Percentiles rank a stretch among this genome's conserved stretches.
Conservation (phyloP, 768 basidiomycete genomes). For the Mycena vitilis region DNA sequence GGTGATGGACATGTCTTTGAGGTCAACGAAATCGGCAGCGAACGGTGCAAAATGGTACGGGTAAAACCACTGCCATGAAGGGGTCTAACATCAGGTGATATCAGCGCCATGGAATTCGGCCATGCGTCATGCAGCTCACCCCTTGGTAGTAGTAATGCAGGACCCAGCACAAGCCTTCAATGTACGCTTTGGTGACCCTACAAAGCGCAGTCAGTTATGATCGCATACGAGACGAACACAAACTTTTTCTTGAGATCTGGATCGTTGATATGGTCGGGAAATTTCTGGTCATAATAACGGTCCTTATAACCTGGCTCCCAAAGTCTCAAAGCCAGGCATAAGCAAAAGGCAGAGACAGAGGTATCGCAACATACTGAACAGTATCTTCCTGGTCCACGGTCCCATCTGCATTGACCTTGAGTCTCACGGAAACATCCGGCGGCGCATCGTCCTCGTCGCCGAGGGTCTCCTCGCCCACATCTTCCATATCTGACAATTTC, state of each 20-base stretch:
- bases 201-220: conserved; percentile 12
- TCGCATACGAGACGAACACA: not conserved
- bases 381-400: conserved; percentile 95
- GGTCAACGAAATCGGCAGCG: conserved; percentile 90
- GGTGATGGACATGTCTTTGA: conserved; percentile 80
- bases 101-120: conserved; percentile 30
- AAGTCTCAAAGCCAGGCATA: conserved; percentile 61
- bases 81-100: conserved; percentile 60
- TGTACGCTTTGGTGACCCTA: conserved; percentile 85
- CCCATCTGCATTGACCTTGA: conserved; percentile 90
- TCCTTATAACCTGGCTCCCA: conserved; percentile 98
- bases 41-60: conserved; percentile 99
- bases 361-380: conserved; percentile 75
- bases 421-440: conserved; percentile 56
- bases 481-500: conserved; percentile 52
- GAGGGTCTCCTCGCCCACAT: conserved; percentile 59
- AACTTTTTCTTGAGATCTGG: conserved; percentile 79
- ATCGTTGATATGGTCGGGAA: conserved; percentile 80
- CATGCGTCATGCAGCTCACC: conserved; percentile 57
- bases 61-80: conserved; percentile 99
- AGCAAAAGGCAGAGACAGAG: conserved; percentile 9
- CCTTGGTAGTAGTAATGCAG: conserved; percentile 99
- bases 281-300: conserved; percentile 95
- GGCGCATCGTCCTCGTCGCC: conserved; percentile 61
- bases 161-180: conserved; percentile 97